Evolutionary conservation across 2,329 filamentous ascomycete genomes (phyloP).

Genomic region (Trichoderma guizhouense): DNA sequence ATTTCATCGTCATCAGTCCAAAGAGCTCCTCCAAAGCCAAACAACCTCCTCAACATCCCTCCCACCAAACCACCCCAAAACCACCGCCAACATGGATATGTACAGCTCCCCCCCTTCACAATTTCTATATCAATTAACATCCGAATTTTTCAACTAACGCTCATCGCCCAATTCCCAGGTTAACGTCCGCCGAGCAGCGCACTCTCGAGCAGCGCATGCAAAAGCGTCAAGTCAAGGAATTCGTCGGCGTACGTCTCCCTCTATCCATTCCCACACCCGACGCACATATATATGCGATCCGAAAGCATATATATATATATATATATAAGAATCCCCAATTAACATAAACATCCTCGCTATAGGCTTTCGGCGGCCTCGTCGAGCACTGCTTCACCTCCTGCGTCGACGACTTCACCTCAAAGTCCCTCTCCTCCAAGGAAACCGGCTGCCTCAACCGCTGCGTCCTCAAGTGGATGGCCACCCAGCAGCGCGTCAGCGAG

Average conservation of each 20-base stretch:
- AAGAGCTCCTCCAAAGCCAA: not conserved
- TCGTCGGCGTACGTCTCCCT: constrained; percentile 75
- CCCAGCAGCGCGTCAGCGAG: constrained; percentile 83
- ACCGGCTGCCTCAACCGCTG: constrained; percentile 90
- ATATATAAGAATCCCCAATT: not conserved
- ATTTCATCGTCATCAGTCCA: constrained; percentile 20
- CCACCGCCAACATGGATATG: constrained; percentile 31
- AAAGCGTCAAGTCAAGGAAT: constrained; percentile 98
- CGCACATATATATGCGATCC: not conserved
- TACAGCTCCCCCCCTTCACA: constrained; percentile 15
- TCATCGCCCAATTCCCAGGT: constrained; percentile 37
- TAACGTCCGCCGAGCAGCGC: constrained; percentile 78
- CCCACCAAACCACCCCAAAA: not conserved
- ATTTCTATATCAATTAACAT: not conserved
- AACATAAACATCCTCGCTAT: not conserved
- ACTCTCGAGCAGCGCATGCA: constrained; percentile 94
- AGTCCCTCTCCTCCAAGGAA: constrained; percentile 84
- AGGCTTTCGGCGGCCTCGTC: constrained; percentile 48
- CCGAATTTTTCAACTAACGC: not conserved
- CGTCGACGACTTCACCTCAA: constrained; percentile 98
- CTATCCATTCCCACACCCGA: not conserved
- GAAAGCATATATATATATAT: not conserved
- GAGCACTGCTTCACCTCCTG: constrained; percentile 95
- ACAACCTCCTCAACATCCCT: not conserved
- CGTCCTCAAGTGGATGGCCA: constrained; percentile 94